Base-by-base conservation (phyloP, 352 stramenopile species). In the Pseudoperonospora humuli region DNA sequence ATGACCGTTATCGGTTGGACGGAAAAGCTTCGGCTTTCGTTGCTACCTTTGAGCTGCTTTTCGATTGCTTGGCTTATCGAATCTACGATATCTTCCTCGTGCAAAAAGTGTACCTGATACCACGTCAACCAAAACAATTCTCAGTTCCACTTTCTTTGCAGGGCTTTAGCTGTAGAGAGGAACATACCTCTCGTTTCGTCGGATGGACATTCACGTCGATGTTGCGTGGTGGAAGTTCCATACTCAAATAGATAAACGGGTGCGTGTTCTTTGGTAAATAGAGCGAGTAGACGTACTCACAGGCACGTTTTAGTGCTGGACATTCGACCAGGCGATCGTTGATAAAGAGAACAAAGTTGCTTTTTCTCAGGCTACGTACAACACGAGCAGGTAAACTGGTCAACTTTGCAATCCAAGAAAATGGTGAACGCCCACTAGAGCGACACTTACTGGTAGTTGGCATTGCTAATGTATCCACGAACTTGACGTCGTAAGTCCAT, bases 161-260 rank as follows among this genome's bases (percentile, higher is more conserved):
- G 14, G 37, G 4, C 8, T 2, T n/a, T 19, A n/a, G 26, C 3
- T 18, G 20, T 17, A 20, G 9, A 9, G 3, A 19, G 28, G 23
- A 25, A 37, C 49, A 10, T 24, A 73, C 70, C 54, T 99, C 95
- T 64, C 79, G 70, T 72, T 99, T 99, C 11, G 95, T 99, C 10
- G 97, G 97, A 61, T 99, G 96, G 2, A 99, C 93, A 59, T 99
- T 99, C 15, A 99, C 97, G 68, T 99, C 97, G 2, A 99, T 68
- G 51, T 98, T 90, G 18, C 71, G 61, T 5, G 86, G 67, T 2
- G 95, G 95, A 15, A 99, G 79, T 37, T 90, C 63, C 21, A 99
- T 66, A n/a, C 79, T 86, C n/a, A 99, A 61, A 70, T 98, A 99
- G 24, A 98, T 63, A 64, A 99, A 98, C n/a, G 95, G 93, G 55